Percentiles rank a stretch among this genome's conserved stretches.
Evolutionary conservation across 805 yeast genomes (phyloP).

Genomic region (Kluyveromyces starmeri): DNA sequence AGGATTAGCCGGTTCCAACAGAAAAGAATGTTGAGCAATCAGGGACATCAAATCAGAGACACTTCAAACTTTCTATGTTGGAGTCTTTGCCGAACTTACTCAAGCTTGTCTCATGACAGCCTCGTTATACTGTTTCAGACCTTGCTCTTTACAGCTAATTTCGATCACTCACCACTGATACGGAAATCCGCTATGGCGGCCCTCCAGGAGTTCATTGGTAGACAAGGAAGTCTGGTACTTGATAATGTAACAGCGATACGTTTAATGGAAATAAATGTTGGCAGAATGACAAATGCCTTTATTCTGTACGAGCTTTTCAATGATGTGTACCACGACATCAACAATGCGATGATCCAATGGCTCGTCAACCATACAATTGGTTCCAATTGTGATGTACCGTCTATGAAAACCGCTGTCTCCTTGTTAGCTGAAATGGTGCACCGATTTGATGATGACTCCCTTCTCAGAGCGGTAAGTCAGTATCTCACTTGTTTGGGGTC

Average conservation of each 20-base stretch:
- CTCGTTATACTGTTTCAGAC: slow-evolving; percentile 24
- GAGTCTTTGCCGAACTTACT: slow-evolving; percentile 46
- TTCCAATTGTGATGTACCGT: slow-evolving; percentile 12
- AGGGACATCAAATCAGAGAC: slow-evolving; percentile 70
- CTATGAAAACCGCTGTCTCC: slow-evolving; percentile 10
- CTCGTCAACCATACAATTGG: slow-evolving; percentile 14
- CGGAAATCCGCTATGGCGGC: slow-evolving; percentile 83
- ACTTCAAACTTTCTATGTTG: slow-evolving; percentile 80
- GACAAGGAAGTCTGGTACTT: slow-evolving; percentile 36
- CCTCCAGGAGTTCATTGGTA: slow-evolving; percentile 74
- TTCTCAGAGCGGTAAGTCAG: neutral
- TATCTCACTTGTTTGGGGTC: neutral
- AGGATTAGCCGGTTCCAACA: slow-evolving; percentile 51
- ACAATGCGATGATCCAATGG: slow-evolving; percentile 20
- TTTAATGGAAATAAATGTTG: slow-evolving; percentile 54
- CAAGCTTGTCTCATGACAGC: slow-evolving; percentile 3
- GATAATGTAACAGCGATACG: slow-evolving; percentile 30
- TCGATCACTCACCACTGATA: slow-evolving; percentile 66
- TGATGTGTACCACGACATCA: slow-evolving; percentile 14
- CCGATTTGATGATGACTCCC: neutral
- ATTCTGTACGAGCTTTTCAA: slow-evolving; percentile 17
- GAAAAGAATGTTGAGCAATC: slow-evolving; percentile 37
- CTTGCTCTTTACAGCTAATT: slow-evolving; percentile 46
- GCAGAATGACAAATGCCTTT: slow-evolving; percentile 33
- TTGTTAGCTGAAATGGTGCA: slow-evolving; percentile 2